Evolutionary conservation across 371 early-diverging fungal species (phyloP).

Genomic region (Mortierella polycephala): DNA sequence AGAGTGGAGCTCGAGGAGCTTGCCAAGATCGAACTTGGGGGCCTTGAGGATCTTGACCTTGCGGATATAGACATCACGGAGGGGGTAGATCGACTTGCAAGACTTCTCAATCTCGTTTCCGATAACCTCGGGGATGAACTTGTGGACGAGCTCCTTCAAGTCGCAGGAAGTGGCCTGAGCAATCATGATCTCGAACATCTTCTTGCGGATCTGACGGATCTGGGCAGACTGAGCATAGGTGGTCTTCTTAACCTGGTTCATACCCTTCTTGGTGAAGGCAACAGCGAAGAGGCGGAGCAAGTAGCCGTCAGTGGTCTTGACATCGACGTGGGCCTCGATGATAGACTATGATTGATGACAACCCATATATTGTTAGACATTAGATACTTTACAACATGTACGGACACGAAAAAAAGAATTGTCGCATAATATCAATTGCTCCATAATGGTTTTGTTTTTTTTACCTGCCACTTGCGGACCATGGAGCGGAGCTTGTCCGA

Average conservation of each 20-base stretch:
- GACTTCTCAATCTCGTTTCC: slow-evolving; percentile 99
- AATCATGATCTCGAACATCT: slow-evolving; percentile 99
- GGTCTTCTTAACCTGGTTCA: slow-evolving; percentile 97
- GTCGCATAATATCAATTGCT: neutral
- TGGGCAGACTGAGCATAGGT: slow-evolving; percentile 98
- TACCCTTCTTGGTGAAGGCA: slow-evolving; percentile 98
- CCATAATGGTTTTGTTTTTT: neutral
- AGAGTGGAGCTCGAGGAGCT: slow-evolving; percentile 97
- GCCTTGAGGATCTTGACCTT: slow-evolving; percentile 99
- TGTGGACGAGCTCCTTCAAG: slow-evolving; percentile 97
- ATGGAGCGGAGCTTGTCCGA: slow-evolving; percentile 99
- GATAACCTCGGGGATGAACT: slow-evolving; percentile 91
- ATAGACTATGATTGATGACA: slow-evolving; percentile 69
- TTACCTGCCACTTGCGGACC: slow-evolving; percentile 99
- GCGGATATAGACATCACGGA: slow-evolving; percentile 98
- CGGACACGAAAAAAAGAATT: neutral
- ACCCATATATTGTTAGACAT: neutral
- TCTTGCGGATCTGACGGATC: slow-evolving; percentile 99
- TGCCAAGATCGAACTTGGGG: slow-evolving; percentile 95
- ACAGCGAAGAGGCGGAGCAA: slow-evolving; percentile 97
- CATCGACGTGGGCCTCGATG: slow-evolving; percentile 98
- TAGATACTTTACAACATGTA: no score
- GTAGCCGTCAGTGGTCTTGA: slow-evolving; percentile 99
- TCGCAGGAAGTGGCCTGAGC: slow-evolving; percentile 92
- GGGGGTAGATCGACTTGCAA: slow-evolving; percentile 97